phyloP scores from a whole-genome alignment of 805 yeast species.

The Hanseniaspora meyeri region DNA sequence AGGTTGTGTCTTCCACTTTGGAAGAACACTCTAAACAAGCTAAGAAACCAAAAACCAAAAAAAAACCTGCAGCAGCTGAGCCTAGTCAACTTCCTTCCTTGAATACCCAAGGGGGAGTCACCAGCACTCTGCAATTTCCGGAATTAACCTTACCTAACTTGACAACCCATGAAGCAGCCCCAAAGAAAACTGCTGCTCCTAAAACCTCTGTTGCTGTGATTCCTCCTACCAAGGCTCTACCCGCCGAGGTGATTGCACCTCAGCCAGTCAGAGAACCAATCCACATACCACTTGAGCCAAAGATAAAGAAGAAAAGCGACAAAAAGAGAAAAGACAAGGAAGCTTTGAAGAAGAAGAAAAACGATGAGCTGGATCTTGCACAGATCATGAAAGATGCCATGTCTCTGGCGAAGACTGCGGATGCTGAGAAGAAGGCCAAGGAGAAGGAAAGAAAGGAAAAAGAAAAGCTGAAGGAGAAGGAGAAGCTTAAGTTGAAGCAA shows the following conservation, averaged over 20 bases:
- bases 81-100: neutral
- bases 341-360: constrained; percentile 17
- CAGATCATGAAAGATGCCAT: constrained; percentile 67
- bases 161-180: neutral
- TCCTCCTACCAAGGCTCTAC: neutral
- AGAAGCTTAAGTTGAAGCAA: constrained; percentile 22
- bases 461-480: constrained; percentile 17
- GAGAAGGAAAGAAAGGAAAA: constrained; percentile 17
- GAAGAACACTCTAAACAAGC: constrained; percentile 27
- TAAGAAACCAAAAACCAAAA: constrained; percentile 4
- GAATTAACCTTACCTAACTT: neutral
- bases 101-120: constrained; percentile 7
- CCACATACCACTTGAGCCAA: neutral
- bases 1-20: constrained; percentile 25
- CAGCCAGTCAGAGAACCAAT: neutral
- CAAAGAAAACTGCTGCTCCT: neutral
- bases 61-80: neutral
- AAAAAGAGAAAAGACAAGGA: neutral
- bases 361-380: constrained; percentile 49
- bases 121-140: constrained; percentile 5
- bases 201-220: neutral
- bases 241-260: neutral
- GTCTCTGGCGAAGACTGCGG: constrained; percentile 58
- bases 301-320: constrained; percentile 10
- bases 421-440: constrained; percentile 9